Conservation (phyloP, 441 rosid species). For the Isatis lusitanica region DNA sequence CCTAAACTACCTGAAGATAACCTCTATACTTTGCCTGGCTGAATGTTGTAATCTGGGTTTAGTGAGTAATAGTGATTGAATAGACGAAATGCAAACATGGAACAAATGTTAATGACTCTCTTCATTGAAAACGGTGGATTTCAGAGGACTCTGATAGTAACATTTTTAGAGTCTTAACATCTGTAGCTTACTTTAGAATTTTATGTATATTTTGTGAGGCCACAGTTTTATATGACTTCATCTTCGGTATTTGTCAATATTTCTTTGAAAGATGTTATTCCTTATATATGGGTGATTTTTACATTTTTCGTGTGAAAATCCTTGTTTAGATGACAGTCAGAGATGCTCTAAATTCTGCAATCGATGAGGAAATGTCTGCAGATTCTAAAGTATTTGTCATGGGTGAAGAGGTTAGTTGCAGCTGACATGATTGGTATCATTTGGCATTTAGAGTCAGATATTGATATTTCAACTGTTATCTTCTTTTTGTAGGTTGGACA, state of each 20-base stretch:
- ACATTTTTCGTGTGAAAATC: not conserved
- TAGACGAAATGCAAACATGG: conserved; percentile 5
- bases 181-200: not conserved
- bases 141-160: not conserved
- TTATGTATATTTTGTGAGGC: not conserved
- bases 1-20: not conserved
- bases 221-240: not conserved
- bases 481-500: conserved; percentile 77
- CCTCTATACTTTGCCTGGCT: not conserved
- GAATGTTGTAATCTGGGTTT: not conserved
- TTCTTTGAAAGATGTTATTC: not conserved
- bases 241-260: not conserved
- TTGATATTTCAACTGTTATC: not conserved
- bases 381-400: conserved; percentile 51
- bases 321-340: conserved; percentile 43
- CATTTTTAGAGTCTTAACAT: not conserved
- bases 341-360: conserved; percentile 49
- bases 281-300: not conserved
- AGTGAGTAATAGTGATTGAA: not conserved
- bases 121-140: not conserved
- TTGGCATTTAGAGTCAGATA: not conserved
- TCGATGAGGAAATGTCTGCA: conserved; percentile 56
- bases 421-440: conserved; percentile 3
- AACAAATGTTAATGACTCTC: not conserved
- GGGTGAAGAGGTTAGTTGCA: conserved; percentile 51